Base-by-base conservation (phyloP, 768 basidiomycete species). In the Lentinula boryana region DNA sequence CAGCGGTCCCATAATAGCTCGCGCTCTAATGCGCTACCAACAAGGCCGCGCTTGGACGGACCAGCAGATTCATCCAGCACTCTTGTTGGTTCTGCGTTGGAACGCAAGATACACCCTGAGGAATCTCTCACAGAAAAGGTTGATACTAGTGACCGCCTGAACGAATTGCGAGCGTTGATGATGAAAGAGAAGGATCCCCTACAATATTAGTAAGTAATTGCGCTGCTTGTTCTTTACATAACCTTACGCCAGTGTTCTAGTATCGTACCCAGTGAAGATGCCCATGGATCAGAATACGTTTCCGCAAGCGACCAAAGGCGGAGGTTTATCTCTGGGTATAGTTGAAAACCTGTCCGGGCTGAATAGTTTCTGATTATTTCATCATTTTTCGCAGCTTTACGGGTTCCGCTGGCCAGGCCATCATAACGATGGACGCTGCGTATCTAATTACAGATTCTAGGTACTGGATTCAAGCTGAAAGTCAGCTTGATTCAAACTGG, bases 271-370 rank as follows among this genome's bases (percentile, higher is more conserved):
- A 85, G 81, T 38, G 89, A 91, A 71, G 92, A 94, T 68, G 87
- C 90, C 5, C 92, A 94, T 68, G 83, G 84, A 56, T 91, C 91
- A 0, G 92, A 94, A 71, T 93, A 91, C 62, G 87, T 92, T 27
- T 83, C 89, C 16, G 70, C 79, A 6, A 83, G 84, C 61, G 92
- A 94, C 71, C 88, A 88, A 70, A 83, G 92, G 52, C 77, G 88
- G 58, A 83, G 91, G 68, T 93, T 83, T 75, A 84, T 93, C 55
- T 86, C 87, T 48, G 88, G 87, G 88, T 89, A 69, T 60, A 85
- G 71, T n/a, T 35, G 52, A 12, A 40, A 5, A 15, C 8, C 27
- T 15, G 36, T 16, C 36, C 6, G 27, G 23, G 12, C 13, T 27
- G 53, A 55, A 55, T 15, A 40, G 12, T 23, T 10, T 18, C 16